A percentile compares a stretch with the other conserved stretches of the same genome.
Evolutionary conservation across 2,329 filamentous ascomycete species (phyloP).

Genomic region (Tolypocladium guangdongense): DNA sequence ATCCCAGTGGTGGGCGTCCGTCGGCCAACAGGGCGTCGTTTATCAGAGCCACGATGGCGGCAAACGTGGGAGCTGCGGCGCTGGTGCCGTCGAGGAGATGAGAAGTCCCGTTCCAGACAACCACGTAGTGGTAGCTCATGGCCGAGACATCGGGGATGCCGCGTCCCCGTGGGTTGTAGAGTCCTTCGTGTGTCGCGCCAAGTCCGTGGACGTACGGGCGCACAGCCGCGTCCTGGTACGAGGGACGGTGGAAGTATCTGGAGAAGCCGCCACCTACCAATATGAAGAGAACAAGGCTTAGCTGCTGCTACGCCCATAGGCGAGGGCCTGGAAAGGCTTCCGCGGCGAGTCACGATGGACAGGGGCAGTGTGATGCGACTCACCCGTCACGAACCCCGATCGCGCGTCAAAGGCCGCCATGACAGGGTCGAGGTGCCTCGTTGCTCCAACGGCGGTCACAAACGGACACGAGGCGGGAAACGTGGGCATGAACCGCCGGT

Average conservation of each 20-base stretch:
- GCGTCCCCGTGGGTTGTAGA: not conserved
- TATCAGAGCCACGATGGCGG: not conserved
- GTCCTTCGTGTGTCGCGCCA: not conserved
- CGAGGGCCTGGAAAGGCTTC: too few species aligned
- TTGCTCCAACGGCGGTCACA: not conserved
- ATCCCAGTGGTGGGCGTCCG: not conserved
- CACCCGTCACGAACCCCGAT: conserved; percentile 12
- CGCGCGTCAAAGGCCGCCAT: conserved; percentile 40
- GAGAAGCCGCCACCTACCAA: not conserved
- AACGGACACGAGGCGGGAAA: conserved; percentile 34
- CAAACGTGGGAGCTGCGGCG: not conserved
- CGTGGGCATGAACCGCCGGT: conserved; percentile 25
- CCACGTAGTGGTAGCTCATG: not conserved
- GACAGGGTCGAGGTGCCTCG: conserved; percentile 31
- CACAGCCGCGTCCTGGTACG: not conserved
- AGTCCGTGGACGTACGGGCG: not conserved
- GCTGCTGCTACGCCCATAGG: not conserved
- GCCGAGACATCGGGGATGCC: not conserved
- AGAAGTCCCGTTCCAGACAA: not conserved
- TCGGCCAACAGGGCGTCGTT: not conserved
- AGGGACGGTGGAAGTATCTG: not conserved
- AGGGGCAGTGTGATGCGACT: not conserved
- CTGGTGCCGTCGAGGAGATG: not conserved
- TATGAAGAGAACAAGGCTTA: too few species aligned
- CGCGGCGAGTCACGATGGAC: too few species aligned